phyloP scores from a whole-genome alignment of 352 stramenopile genomes.

The Globisporangium paroecandrum region DNA sequence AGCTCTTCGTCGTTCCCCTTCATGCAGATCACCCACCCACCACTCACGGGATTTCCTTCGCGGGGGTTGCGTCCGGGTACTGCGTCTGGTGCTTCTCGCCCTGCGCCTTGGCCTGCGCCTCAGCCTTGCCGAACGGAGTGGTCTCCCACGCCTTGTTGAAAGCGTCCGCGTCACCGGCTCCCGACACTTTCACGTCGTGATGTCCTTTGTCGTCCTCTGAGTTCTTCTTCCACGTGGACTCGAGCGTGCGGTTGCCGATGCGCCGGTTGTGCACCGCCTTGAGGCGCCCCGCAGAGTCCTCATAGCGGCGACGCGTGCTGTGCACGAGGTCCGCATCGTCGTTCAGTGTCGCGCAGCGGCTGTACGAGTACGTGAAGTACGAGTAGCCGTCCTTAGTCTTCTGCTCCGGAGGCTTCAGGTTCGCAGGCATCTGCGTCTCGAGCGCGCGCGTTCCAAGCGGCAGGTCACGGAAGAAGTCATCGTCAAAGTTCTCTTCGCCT shows the following conservation, averaged over 20 bases:
- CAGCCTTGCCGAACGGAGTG: constrained; percentile 57
- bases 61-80: constrained; percentile 41
- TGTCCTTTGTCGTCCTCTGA: constrained; percentile 40
- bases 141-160: constrained; percentile 54
- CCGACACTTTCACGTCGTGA: constrained; percentile 32
- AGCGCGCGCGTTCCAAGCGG: constrained; percentile 43
- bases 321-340: constrained; percentile 40
- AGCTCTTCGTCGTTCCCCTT: too few relatives aligned
- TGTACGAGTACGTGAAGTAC: constrained; percentile 70
- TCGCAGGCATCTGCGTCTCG: constrained; percentile 37
- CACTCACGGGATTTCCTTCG: constrained; percentile 28
- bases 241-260: constrained; percentile 35
- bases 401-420: constrained; percentile 25
- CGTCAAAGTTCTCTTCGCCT: constrained; percentile 20
- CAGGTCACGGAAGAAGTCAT: constrained; percentile 54
- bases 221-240: constrained; percentile 51
- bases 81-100: constrained; percentile 37
- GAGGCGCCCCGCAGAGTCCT: constrained; percentile 55
- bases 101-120: constrained; percentile 37
- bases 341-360: constrained; percentile 48
- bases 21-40: too few relatives aligned
- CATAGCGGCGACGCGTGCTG: constrained; percentile 62
- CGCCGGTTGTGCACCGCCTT: constrained; percentile 61
- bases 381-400: constrained; percentile 46
- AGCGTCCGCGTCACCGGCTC: constrained; percentile 26